Base-by-base conservation (phyloP, 2,329 filamentous ascomycete species). In the Botrytis sinoallii region DNA sequence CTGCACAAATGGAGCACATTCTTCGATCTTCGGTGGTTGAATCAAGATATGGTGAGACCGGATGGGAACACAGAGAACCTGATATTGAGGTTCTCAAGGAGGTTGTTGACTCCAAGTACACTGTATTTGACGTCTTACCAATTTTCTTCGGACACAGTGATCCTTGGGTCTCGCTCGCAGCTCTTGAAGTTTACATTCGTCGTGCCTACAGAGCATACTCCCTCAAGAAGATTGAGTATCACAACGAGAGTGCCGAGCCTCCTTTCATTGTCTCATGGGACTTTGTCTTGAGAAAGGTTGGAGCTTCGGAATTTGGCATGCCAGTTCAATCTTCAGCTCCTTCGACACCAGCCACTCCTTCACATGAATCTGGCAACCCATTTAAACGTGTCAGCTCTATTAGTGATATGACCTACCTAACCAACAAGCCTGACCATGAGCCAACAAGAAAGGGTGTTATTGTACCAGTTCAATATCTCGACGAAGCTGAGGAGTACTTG, bases 71-170 rank as follows among this genome's bases (percentile, higher is more conserved):
- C 85, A 89, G 96, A 77, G 93, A 98, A 84, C 96, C 96, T 66
- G 93, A 92, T 84, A 86, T 97, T 71, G 92, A 97, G 35, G 87
- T 97, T 77, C 92, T 99, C 85, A 97, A 97, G 87, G 96, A 99
- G 83, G 95, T 99, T 46, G 94, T 99, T 70, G 96, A 99, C 84
- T 98, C 96, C 72, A 97, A 97, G 85, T 98, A 97, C 86, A 98
- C 95, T 60, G 96, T 99, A 77, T 97, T 98, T 79, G 96, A 99
- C 81, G 96, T 99, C 29, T 84, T 99, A 77, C 93, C 95, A 12
- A 91, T 94, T 74, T 99, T 99, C 89, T 99, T 99, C 81, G 93
- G 91, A 48, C 94, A 99, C 84, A 89, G 93, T 60, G 96, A 99
- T 81, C 91, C 94, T 20, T 98, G 94, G 93, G 95, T 99, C 44